phyloP scores from a whole-genome alignment of 768 basidiomycete species.

The Scleroderma citrinum region DNA sequence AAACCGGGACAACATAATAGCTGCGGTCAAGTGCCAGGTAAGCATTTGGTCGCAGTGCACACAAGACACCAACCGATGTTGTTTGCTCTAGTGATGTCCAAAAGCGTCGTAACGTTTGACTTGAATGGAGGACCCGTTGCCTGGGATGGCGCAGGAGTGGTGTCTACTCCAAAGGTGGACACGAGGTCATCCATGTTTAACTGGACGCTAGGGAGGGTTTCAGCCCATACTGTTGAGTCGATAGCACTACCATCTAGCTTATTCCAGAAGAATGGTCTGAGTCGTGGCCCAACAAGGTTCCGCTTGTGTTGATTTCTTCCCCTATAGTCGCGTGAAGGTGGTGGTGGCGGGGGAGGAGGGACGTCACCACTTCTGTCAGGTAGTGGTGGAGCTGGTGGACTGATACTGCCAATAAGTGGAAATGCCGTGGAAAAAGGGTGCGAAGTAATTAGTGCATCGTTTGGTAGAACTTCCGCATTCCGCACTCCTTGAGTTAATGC shows the following conservation, averaged over 20 bases:
- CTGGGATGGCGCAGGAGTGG: conserved; percentile 38
- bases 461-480: too few species aligned
- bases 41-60: neutral
- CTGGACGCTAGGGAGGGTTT: conserved; percentile 35
- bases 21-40: conserved; percentile 31
- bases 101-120: conserved; percentile 59
- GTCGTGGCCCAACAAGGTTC: conserved; percentile 41
- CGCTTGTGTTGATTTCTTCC: conserved; percentile 28
- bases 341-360: conserved; percentile 23
- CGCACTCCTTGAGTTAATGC: too few species aligned
- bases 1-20: conserved; percentile 79
- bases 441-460: too few species aligned
- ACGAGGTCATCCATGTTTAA: conserved; percentile 70
- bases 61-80: conserved; percentile 56
- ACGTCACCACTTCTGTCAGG: conserved; percentile 26
- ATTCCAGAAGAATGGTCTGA: conserved; percentile 91
- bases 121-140: conserved; percentile 39
- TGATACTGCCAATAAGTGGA: conserved; percentile 8
- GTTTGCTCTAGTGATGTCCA: conserved; percentile 79
- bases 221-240: conserved; percentile 64
- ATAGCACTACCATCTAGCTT: conserved; percentile 50
- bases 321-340: conserved; percentile 17
- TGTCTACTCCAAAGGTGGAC: conserved; percentile 62
- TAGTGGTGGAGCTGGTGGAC: conserved; percentile 29
- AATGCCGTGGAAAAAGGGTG: conserved; percentile 6